Evolutionary conservation across 2,329 filamentous ascomycete species (phyloP).

Genomic region (Myriosclerotinia duriaeana): DNA sequence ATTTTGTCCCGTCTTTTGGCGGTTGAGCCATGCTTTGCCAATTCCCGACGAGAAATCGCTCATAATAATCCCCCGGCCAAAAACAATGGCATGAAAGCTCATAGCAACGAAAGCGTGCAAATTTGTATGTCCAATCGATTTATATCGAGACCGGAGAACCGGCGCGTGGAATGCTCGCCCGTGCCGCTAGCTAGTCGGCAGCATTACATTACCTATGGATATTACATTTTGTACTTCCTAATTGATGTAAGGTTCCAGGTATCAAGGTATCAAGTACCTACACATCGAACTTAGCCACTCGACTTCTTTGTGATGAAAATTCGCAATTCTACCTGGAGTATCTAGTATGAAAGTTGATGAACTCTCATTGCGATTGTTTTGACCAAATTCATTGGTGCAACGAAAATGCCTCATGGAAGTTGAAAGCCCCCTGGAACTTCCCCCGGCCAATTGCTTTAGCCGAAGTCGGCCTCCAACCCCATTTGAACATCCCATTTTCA

Average conservation of each 20-base stretch:
- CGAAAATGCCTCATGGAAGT: constrained; percentile 13
- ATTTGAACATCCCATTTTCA: constrained; percentile 7
- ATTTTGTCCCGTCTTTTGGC: not conserved
- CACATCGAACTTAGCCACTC: not conserved
- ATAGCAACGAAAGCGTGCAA: not conserved
- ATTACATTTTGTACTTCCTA: not conserved
- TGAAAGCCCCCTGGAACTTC: not conserved
- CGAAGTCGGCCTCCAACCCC: not conserved
- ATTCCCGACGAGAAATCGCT: not conserved
- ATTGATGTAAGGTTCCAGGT: not conserved
- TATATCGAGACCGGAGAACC: not conserved
- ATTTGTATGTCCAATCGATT: not conserved
- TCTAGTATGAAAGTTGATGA: not conserved
- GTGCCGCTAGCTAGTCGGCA: not conserved
- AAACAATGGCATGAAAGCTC: not conserved
- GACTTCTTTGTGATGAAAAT: not conserved
- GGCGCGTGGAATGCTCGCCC: not conserved
- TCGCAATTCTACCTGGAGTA: not conserved
- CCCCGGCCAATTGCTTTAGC: constrained; percentile 6
- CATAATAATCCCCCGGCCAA: not conserved
- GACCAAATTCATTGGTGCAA: not conserved
- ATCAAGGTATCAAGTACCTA: not conserved
- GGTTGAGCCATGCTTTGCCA: not conserved
- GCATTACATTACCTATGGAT: not conserved
- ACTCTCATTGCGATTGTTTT: not conserved